Evolutionary conservation across 2,329 filamentous ascomycete species (phyloP).

Genomic region (Clonostachys rhizophaga): DNA sequence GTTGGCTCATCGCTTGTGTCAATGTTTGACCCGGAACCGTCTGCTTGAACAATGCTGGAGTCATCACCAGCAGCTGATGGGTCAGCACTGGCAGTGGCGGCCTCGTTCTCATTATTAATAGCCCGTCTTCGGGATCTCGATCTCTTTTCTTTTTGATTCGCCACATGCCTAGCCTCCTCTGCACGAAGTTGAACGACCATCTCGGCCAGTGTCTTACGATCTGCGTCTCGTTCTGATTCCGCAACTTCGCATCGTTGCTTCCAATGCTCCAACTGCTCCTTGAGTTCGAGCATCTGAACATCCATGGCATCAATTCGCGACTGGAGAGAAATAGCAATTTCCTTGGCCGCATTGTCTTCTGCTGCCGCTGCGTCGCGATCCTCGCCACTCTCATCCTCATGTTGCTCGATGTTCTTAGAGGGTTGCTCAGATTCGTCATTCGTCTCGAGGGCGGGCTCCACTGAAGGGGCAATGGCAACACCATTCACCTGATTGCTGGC

Average conservation of each 20-base stretch:
- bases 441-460: neutral
- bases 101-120: neutral
- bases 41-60: conserved; percentile 3
- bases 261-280: conserved; percentile 74
- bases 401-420: neutral
- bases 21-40: conserved; percentile 15
- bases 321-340: conserved; percentile 38
- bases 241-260: conserved; percentile 74
- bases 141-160: conserved; percentile 31
- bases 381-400: conserved; percentile 1
- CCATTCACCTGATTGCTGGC: conserved; percentile 25
- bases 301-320: conserved; percentile 72
- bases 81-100: neutral
- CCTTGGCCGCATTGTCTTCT: conserved; percentile 7
- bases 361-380: conserved; percentile 12
- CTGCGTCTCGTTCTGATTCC: conserved; percentile 69
- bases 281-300: conserved; percentile 75
- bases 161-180: conserved; percentile 46
- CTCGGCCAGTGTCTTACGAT: conserved; percentile 73
- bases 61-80: too few relatives aligned
- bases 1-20: conserved; percentile 32
- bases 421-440: neutral
- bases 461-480: conserved; percentile 2
- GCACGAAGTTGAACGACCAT: conserved; percentile 83
- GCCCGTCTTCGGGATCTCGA: conserved; percentile 23